phyloP scores from a whole-genome alignment of 768 basidiomycete species.

The Leccinellum rugosiceps region DNA sequence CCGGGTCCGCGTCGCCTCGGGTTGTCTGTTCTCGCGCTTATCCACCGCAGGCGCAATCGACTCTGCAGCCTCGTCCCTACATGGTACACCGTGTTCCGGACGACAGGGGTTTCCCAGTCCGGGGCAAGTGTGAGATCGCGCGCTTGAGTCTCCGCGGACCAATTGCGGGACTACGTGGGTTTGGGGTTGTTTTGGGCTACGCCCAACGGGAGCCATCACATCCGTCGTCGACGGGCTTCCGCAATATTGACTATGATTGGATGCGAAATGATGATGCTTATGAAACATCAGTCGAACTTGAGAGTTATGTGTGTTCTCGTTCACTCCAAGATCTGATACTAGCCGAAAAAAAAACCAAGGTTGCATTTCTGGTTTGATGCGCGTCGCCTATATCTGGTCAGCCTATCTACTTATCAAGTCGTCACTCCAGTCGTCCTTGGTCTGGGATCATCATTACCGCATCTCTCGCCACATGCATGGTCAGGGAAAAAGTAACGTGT shows the following conservation, averaged over 20 bases:
- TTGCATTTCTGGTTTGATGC: constrained; percentile 16
- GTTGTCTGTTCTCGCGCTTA: constrained; percentile 11
- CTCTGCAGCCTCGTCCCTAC: background rate
- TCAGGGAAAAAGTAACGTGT: constrained; percentile 24
- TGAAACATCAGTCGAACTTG: constrained; percentile 19
- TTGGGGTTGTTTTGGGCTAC: constrained; percentile 11
- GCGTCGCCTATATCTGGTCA: constrained; percentile 10
- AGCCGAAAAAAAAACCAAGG: constrained; percentile 5
- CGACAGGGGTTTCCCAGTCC: constrained; percentile 4
- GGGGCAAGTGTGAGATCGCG: constrained; percentile 6
- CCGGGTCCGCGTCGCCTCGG: background rate
- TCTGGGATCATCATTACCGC: constrained; percentile 21
- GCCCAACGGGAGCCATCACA: constrained; percentile 14
- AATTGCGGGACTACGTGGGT: constrained; percentile 14
- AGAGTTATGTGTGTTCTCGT: constrained; percentile 13
- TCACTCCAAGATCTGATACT: constrained; percentile 2
- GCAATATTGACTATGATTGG: constrained; percentile 13
- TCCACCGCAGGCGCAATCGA: background rate
- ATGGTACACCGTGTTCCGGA: background rate
- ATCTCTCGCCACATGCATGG: constrained; percentile 10
- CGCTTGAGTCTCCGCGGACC: constrained; percentile 25
- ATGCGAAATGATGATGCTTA: constrained; percentile 10
- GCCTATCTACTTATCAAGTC: constrained; percentile 10
- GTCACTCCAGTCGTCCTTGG: background rate
- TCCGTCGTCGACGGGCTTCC: constrained; percentile 25